Evolutionary conservation across 768 basidiomycete genomes (phyloP), one percentile per base, ranked within the genome.

Genomic region (Tricholoma sp.): DNA sequence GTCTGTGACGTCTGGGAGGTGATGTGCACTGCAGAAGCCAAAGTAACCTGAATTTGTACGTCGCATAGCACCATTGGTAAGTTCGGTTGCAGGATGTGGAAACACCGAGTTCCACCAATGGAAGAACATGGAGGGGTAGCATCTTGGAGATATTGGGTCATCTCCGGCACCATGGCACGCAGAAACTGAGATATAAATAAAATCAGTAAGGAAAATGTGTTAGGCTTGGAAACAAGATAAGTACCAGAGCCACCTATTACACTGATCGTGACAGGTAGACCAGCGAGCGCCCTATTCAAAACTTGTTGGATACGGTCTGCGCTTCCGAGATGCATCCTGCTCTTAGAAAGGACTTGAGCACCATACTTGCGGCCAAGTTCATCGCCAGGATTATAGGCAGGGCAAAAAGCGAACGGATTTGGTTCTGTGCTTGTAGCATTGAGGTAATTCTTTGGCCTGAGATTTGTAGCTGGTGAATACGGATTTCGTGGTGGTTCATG

Each of bases 51-150:
- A 94, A 71, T 89, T 88, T 18, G 95, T 94, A 50, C 86, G 85
- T 13, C 93, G 81, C 81, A 95, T 89, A 3, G 96, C 96, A 34
- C 96, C 96, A 70, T 99, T 99, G 28, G 96, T 99, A 62, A 99
- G 82, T 69, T 98, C 95, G 10, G 95, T 94, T 1, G 94, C 95
- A 0, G 96, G 96, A 70, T 99, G 93, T 0, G 96, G 97, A 74
- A 99, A 99, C n/a, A 98, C 83, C 53, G 78, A 81, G 72, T 95
- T 93, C 91, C 96, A 97, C 96, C 97, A 99, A 51, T 87, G 77
- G 77, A 98, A 98, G 75, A 98, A 91, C 53, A 84, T 84, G n/a
- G 90, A 86, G 1, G 97, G 96, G 71, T 98, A 99, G 70, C 96
- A 95, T 59, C 72, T 72, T 0, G 89, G 78, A 0, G 91, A 83